Base-by-base conservation (phyloP, 2,329 filamentous ascomycete species). In the Colletotrichum kahawae region DNA sequence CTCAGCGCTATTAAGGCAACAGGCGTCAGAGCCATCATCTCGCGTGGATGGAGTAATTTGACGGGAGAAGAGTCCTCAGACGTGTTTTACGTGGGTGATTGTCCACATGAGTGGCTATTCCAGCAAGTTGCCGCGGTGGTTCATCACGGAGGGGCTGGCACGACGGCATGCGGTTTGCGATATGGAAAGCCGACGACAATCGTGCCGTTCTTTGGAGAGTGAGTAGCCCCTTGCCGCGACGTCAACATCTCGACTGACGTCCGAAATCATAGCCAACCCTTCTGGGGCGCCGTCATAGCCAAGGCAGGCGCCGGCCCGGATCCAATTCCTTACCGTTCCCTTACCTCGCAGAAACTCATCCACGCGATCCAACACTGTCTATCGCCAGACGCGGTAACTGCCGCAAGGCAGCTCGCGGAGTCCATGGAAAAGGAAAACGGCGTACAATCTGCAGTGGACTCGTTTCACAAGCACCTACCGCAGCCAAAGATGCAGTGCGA, bases 131-230 rank as follows among this genome's bases (percentile, higher is more conserved):
- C 75, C 4, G 72, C 75, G 1, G 75, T 75, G 7, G 62, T 75
- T 2, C 72, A 77, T 29, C 75, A 77, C 31, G 75, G 75, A 27
- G 75, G 75, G 7, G 75, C 75, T 4, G 68, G 75, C 12, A 77
- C 68, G 2, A 75, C 68, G 6, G 75, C 72, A 7, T 77, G 72
- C 60, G 75, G 72, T 4, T 31, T 75, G 27, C 62, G 68, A 31
- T 75, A 75, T 12, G 75, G 72, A 1, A 75, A 51, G 29, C 75
- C 75, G 2, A 77, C 75, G 5, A 64, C 74, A 5, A 71, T 75
- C 3, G 72, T 77, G 8, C 75, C 72, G 1, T 75, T 75, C n/a
- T 77, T 77, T 51, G 75, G 75, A 62, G 75, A 77, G 75, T 77
- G 57, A 38, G 68, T 21, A 18, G 7, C 6, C 13, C 24, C 21